Conservation (phyloP, 306 rosid species). For the Calophaca sinica region DNA sequence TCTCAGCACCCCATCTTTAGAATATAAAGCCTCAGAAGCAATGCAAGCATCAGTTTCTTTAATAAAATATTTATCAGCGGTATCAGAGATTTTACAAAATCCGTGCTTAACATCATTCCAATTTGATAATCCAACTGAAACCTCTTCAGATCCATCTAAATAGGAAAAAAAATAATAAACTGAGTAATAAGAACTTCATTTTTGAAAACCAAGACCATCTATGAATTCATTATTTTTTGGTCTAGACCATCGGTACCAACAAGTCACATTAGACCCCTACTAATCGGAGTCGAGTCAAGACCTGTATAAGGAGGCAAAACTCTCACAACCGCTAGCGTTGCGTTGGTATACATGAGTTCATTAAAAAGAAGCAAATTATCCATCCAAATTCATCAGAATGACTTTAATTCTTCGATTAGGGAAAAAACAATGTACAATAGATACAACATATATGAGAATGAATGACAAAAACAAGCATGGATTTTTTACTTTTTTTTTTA, state of each 20-base stretch:
- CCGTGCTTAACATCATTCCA: slow-evolving; percentile 63
- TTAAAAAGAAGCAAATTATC: neutral
- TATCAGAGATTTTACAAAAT: slow-evolving; percentile 45
- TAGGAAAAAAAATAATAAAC: slow-evolving; percentile 35
- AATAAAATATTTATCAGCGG: slow-evolving; percentile 31
- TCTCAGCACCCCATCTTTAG: slow-evolving; percentile 44
- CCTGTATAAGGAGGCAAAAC: no score
- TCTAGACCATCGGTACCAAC: no score
- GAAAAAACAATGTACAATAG: neutral
- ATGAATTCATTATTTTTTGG: no score
- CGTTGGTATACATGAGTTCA: neutral
- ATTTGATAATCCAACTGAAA: slow-evolving; percentile 55
- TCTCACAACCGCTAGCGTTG: no score
- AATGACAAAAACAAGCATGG: neutral
- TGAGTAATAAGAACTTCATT: slow-evolving; percentile 35
- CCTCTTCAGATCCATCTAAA: slow-evolving; percentile 61
- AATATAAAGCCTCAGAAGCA: slow-evolving; percentile 46
- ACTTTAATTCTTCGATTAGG: neutral
- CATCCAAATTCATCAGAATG: slow-evolving; percentile 23
- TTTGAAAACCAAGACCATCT: neutral
- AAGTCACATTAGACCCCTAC: no score
- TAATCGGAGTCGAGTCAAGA: no score
- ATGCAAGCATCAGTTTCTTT: slow-evolving; percentile 40
- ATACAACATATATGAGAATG: neutral
- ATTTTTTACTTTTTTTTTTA: neutral